These are phyloP conservation scores for Apiotrichum gamsii DNA, from an alignment of 1,284 basidiomycete genomes.

Conservation along the genomic window DNA sequence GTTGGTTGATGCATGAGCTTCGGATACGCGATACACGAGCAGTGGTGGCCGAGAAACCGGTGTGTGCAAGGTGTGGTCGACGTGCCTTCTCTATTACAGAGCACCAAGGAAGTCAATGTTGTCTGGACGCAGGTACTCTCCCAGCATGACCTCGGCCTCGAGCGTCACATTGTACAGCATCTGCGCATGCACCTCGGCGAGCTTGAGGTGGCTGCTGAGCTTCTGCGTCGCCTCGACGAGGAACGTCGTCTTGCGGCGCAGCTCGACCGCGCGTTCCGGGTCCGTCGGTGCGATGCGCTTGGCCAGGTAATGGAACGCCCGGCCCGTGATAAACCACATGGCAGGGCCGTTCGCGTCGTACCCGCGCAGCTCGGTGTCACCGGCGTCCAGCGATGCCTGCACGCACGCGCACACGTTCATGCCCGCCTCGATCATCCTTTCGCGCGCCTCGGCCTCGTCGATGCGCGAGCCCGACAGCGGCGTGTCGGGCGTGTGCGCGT, in stretches of 20 bases:
- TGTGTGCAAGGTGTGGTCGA: background rate
- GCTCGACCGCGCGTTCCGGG: conserved; percentile 1
- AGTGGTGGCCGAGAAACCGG: no score
- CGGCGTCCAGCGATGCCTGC: conserved; percentile 16
- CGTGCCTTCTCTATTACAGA: background rate
- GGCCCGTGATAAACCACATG: conserved; percentile 13
- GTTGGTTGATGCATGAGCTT: background rate
- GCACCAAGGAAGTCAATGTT: conserved; percentile 7
- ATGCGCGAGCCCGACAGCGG: no score
- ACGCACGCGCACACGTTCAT: conserved; percentile 21
- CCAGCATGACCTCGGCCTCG: conserved; percentile 17
- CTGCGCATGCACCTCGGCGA: conserved; percentile 18
- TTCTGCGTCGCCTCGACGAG: conserved; percentile 10
- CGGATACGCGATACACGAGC: background rate
- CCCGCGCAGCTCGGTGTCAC: conserved; percentile 17
- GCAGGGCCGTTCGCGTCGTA: conserved; percentile 18
- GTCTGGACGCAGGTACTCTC: conserved; percentile 19
- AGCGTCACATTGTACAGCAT: conserved; percentile 18
- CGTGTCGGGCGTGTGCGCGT: no score
- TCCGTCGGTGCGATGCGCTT: conserved; percentile 9
- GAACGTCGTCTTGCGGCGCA: conserved; percentile 4
- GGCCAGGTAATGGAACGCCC: conserved; percentile 13
- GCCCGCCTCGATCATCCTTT: conserved; percentile 20
- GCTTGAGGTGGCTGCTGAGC: background rate
- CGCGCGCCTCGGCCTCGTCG: conserved; percentile 16